Evolutionary conservation across 768 basidiomycete genomes (phyloP), one percentile per base, ranked within the genome.

Genomic region (Suillus hirtellus): DNA sequence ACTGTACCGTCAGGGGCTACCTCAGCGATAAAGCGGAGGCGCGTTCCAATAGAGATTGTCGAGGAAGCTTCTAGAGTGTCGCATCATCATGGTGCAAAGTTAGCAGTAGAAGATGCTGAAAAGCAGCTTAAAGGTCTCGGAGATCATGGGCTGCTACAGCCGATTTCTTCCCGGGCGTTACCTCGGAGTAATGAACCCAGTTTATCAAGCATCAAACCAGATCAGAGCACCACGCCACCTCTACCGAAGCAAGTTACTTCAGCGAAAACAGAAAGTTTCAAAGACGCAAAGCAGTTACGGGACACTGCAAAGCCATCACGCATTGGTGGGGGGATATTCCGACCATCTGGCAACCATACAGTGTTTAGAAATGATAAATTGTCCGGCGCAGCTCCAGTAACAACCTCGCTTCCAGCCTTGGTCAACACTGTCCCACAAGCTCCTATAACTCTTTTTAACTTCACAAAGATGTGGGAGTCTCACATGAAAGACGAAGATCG

Each of bases 311-410:
- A 78, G 61, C 63, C 75, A 67, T 79, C 77, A 61, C 79, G 79
- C 46, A 82, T 86, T 3, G 86, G 89, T 0, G 91, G 90, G 9
- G 91, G 90, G 0, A 89, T 93, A 59, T 90, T 93, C 76, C 83
- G 86, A 34, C 75, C 80, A 3, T 81, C 85, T 14, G 92, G 91
- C 1, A 77, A 83, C 19, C 84, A 81, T 50, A 88, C 83, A 2
- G 72, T 92, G 11, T 83, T 92, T 64, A 76, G 73, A 21, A 68
- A 70, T 71, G 38, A 64, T 9, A 9, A 67, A 63, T 43, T n/a
- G 47, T 9, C 27, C 59, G 21, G 61, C 19, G 66, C 31, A 52
- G 55, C 64, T 46, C 35, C 59, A 19, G 53, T 34, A 1, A 6
- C 61, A 62, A 64, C 43, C 42, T 43, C 63, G 35, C 19, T 40